Conservation (phyloP, 148 eudicot genomes). For the Agrostemma githago region DNA sequence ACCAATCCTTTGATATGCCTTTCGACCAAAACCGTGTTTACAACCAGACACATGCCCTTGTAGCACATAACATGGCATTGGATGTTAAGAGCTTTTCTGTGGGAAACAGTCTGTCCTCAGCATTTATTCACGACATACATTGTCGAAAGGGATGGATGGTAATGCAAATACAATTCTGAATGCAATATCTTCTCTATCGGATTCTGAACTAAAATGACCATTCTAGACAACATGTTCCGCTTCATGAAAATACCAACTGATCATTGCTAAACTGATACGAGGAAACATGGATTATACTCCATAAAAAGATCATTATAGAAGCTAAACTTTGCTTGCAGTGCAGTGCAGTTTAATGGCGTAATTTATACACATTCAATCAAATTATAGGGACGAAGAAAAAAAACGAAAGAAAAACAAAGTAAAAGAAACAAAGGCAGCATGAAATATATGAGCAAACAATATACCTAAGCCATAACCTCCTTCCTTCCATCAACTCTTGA, state of each 20-base stretch:
- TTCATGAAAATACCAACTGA: too few relatives aligned
- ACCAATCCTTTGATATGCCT: constrained; percentile 8
- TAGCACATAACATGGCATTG: neutral
- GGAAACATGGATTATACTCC: neutral
- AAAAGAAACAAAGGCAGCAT: neutral
- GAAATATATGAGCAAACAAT: neutral
- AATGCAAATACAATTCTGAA: too few relatives aligned
- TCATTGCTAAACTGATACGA: too few relatives aligned
- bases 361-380: constrained; percentile 15
- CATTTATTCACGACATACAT: too few relatives aligned
- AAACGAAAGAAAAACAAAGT: neutral
- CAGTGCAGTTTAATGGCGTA: constrained; percentile 6
- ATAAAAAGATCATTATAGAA: constrained; percentile 5
- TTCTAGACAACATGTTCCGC: too few relatives aligned
- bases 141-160: too few relatives aligned
- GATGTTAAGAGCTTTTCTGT: neutral
- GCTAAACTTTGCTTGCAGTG: constrained; percentile 1
- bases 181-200: too few relatives aligned
- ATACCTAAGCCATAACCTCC: neutral
- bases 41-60: neutral
- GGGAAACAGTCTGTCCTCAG: neutral
- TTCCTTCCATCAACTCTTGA: constrained; percentile 4
- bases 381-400: too few relatives aligned
- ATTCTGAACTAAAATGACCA: too few relatives aligned
- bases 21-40: neutral